Base-by-base conservation (phyloP, 176 grass and related monocot species). In the Oryza rufipogon region DNA sequence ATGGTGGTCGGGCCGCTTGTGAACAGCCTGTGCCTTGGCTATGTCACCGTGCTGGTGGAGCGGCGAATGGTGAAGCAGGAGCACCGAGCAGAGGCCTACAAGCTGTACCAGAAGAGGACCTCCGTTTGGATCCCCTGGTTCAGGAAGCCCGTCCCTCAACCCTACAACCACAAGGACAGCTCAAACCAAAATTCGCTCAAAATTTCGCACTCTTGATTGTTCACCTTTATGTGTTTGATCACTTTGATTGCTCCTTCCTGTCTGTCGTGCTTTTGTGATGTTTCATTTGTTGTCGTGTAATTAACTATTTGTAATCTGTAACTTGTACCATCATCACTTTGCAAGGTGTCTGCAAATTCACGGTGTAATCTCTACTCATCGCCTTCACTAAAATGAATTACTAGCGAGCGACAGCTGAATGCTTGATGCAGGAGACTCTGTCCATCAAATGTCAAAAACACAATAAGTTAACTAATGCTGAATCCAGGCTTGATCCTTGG, bases 61-160 rank as follows among this genome's bases (percentile, higher is more conserved):
- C 65, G 75, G 0, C 89, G 93, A 34, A 98, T 98, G 96, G 46
- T 98, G 66, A 93, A 89, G 87, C 92, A 95, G 79, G 91, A 90
- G 47, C 87, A 84, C 64, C 80, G 93, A 17, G 87, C 87, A 9
- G 87, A 89, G 66, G 89, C 91, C 2, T 98, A 95, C 80, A 86
- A 20, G 11, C 66, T 85, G 45, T 99, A 95, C 80, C 91, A 94
- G 86, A 92, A 60, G 84, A 83, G 64, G 48, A 96, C 93, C 10
- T 94, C 93, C 0, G 96, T 98, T 6, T 87, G 89, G 96, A 90
- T 96, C 78, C 96, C 96, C 30, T 98, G 93, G 96, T 98, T 95
- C 78, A 93, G 83, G 85, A 84, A 85, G 75, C 67, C 70, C 10
- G 45, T 38, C 63, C 26, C 69, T 39, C 80, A 81, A 70, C 33